phyloP scores from a whole-genome alignment of 371 early-diverging fungal species.

The Zancudomyces culisetae region DNA sequence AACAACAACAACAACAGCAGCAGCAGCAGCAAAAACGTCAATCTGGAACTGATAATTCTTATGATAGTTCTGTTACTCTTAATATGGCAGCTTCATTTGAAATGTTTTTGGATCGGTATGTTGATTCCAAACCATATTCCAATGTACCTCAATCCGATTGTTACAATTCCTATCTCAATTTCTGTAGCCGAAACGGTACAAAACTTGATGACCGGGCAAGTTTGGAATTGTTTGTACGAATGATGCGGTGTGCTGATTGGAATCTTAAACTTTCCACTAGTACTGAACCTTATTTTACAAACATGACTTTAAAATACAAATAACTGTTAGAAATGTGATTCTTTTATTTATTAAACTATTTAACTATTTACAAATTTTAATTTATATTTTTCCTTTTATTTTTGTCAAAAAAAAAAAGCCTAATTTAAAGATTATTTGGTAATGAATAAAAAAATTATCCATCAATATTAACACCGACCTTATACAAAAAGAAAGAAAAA shows the following conservation, averaged over 20 bases:
- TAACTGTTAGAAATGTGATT: neutral
- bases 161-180: constrained; percentile 16
- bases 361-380: neutral
- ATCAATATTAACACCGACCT: too few relatives aligned
- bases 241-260: constrained; percentile 24
- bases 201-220: constrained; percentile 13
- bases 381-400: neutral
- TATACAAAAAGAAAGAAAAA: too few relatives aligned
- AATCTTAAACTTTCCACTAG: constrained; percentile 13
- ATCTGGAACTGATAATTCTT: too few relatives aligned
- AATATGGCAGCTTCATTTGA: constrained; percentile 7
- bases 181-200: constrained; percentile 22
- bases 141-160: constrained; percentile 8
- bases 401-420: too few relatives aligned
- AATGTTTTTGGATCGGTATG: constrained; percentile 21
- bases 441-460: too few relatives aligned
- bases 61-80: neutral
- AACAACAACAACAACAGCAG: too few relatives aligned
- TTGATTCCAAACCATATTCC: constrained; percentile 25
- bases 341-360: neutral
- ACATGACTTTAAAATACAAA: neutral
- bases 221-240: constrained; percentile 15
- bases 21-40: too few relatives aligned
- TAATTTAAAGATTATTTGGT: too few relatives aligned
- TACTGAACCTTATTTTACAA: constrained; percentile 4